A percentile compares a stretch with the other conserved stretches of the same genome.
phyloP scores from a whole-genome alignment of 2,329 filamentous ascomycete species.

The Botrytis hyacinthi region DNA sequence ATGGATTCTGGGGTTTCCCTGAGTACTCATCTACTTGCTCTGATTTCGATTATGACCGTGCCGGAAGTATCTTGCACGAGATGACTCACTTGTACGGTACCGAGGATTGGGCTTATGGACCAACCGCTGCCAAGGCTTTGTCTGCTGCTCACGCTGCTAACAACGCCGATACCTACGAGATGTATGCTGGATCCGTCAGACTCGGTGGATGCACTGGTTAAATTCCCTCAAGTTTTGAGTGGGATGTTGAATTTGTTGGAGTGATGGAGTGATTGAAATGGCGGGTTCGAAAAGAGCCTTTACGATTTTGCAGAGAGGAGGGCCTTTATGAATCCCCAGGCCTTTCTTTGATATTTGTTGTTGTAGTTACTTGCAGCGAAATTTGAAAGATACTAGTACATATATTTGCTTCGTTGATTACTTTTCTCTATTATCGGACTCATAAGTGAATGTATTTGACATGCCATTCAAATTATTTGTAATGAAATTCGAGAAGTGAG shows the following conservation, averaged over 20 bases:
- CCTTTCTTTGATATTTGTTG: not conserved
- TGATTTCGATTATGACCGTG: constrained; percentile 31
- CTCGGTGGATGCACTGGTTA: constrained; percentile 28
- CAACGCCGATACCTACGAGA: constrained; percentile 35
- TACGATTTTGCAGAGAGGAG: not conserved
- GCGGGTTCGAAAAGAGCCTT: not conserved
- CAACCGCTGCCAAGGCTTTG: constrained; percentile 27
- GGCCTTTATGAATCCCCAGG: not conserved
- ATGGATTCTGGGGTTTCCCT: constrained; percentile 31
- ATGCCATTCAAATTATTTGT: not conserved
- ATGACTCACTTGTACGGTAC: constrained; percentile 33
- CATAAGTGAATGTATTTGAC: not conserved
- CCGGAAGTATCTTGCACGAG: constrained; percentile 30
- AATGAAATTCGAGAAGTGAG: too few species aligned
- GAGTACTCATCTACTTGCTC: constrained; percentile 27
- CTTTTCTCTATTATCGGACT: not conserved
- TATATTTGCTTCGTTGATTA: not conserved
- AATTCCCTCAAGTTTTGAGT: not conserved
- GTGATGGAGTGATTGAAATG: not conserved
- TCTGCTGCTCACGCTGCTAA: constrained; percentile 26
- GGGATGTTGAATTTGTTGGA: not conserved
- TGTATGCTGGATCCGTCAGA: constrained; percentile 32
- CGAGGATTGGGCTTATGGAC: constrained; percentile 31
- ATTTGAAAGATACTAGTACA: not conserved
- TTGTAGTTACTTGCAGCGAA: not conserved